Base-by-base conservation (phyloP, 2,329 filamentous ascomycete genomes). In the Apiospora arundinis region DNA sequence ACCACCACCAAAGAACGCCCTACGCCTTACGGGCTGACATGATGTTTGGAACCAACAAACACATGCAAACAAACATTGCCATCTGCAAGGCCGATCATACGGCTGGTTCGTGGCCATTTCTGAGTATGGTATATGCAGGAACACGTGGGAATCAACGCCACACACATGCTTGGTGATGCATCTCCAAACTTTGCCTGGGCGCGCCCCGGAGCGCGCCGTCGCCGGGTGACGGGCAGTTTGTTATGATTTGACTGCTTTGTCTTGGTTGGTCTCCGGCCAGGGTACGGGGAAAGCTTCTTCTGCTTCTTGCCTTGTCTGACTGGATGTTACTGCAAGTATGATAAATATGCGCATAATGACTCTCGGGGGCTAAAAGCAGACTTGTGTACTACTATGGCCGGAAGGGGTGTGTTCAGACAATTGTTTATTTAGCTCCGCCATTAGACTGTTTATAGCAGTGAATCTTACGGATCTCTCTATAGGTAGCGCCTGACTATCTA, bases 91-190 rank as follows among this genome's bases (percentile, higher is more conserved):
- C 23, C n/a, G n/a, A n/a, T 6, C 48, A 4, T 16, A 25, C n/a
- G 11, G 14, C 14, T 12, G 25, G 7, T 21, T 37, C 7, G n/a
- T 32, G 49, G 32, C 18, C 32, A 63, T 32, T 32, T 32, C 32
- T 32, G 32, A 32, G 32, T 40, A 63, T 63, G 56, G 56, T 28
- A 40, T 63, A 63, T 63, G 56, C 56, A 63, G 56, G 56, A 40
- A 40, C 56, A 40, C 32, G 56, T 63, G 56, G 56, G 32, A 6
- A 63, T 14, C 18, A n/a, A 32, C 6, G 18, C 37, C 18, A 9
- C 56, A 63, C 56, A 40, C 23, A 25, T n/a, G 32, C 52, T 40
- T 40, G 56, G 28, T n/a, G 32, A 63, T 40, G 56, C 56, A 40
- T n/a, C n/a, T 32, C 56, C 56, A 11, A 63, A 63, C 56, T n/a